Conservation (phyloP, 164 flowering plant genomes). For the Brasenia schreberi region DNA sequence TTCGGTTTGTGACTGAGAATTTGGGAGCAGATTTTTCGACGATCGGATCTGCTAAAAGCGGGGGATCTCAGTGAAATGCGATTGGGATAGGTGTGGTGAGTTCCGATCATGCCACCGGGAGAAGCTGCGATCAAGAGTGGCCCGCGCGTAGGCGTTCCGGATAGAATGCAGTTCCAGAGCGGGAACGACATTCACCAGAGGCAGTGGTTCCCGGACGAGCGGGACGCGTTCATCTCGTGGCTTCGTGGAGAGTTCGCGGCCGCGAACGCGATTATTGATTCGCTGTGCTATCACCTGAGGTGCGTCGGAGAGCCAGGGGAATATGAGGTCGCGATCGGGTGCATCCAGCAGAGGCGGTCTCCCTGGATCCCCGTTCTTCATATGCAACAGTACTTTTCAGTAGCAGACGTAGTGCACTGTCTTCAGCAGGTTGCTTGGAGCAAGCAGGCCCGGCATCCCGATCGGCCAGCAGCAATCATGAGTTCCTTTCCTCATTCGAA, state of each 20-base stretch:
- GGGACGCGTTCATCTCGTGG: conserved; percentile 73
- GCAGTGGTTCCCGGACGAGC: conserved; percentile 55
- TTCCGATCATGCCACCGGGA: conserved; percentile 74
- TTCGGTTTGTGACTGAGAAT: not conserved
- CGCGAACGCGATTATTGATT: conserved; percentile 77
- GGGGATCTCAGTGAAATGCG: conserved; percentile 1
- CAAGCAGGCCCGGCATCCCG: conserved; percentile 33
- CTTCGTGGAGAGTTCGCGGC: conserved; percentile 78
- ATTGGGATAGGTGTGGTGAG: conserved; percentile 7
- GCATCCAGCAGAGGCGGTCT: conserved; percentile 63
- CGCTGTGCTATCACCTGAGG: conserved; percentile 54
- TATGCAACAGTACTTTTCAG: conserved; percentile 82
- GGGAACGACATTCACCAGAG: conserved; percentile 26
- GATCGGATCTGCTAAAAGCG: not conserved
- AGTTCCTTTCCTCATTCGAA: conserved; percentile 7
- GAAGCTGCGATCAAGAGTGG: conserved; percentile 20
- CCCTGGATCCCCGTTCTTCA: conserved; percentile 73
- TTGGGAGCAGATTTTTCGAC: not conserved
- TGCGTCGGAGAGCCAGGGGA: conserved; percentile 54
- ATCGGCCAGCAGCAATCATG: conserved; percentile 12
- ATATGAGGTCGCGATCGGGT: conserved; percentile 44
- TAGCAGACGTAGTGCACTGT: conserved; percentile 42
- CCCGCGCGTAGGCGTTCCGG: conserved; percentile 13
- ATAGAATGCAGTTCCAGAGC: conserved; percentile 46
- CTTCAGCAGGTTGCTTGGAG: conserved; percentile 56